phyloP scores from a whole-genome alignment of 2,329 filamentous ascomycete genomes.

The Pestalotiopsis sp. region DNA sequence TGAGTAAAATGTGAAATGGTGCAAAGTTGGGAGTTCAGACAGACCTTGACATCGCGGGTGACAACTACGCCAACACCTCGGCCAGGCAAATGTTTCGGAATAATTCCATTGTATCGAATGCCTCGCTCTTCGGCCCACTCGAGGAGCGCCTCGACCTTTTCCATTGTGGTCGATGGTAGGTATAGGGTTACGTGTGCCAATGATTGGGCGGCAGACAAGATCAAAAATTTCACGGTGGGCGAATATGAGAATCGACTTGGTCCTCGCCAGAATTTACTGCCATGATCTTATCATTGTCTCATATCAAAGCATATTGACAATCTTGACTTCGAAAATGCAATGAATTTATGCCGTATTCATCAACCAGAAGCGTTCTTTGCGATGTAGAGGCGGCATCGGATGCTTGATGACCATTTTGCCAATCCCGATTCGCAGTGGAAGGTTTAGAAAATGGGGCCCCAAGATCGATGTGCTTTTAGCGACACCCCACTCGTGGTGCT shows the following conservation, averaged over 20 bases:
- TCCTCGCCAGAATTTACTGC: not conserved
- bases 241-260: not conserved
- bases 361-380: too few species aligned
- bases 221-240: conserved; percentile 5
- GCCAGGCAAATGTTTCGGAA: conserved; percentile 67
- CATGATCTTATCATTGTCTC: not conserved
- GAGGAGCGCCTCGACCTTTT: conserved; percentile 54
- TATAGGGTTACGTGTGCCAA: not conserved
- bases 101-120: conserved; percentile 68
- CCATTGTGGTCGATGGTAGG: conserved; percentile 18
- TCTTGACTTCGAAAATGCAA: not conserved
- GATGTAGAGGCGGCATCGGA: not conserved
- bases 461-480: not conserved
- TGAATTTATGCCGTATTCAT: not conserved
- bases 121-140: conserved; percentile 69
- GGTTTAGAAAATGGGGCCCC: not conserved
- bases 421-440: not conserved
- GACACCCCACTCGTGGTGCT: not conserved
- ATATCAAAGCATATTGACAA: not conserved
- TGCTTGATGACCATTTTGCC: not conserved
- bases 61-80: conserved; percentile 80
- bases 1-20: not conserved
- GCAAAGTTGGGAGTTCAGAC: not conserved
- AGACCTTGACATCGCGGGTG: conserved; percentile 65
- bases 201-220: not conserved